Evolutionary conservation across 805 yeast species (phyloP), one percentile per base, ranked within the genome.

Genomic region (Saccharomycopsis malanga): DNA sequence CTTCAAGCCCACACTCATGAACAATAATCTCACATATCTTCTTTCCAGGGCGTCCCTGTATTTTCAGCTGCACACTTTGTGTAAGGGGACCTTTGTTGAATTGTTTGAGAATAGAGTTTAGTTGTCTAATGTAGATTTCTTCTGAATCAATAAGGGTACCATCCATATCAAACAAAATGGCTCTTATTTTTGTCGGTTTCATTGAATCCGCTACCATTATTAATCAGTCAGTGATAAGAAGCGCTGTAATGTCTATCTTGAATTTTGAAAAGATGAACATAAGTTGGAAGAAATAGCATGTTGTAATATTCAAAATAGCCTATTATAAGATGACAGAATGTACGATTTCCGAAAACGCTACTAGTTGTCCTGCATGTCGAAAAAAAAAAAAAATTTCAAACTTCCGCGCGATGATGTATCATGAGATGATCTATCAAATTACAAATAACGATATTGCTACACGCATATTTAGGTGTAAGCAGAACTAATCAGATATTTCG

Each of bases 141-240:
- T 93, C 98, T 3, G 96, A 84, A 67, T 89, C 87, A 60, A 93
- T 75, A 52, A 93, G 70, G 21, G 94, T 75, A 1, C 98, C 98
- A 62, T 93, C 98, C 98, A 93, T 86, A 70, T 83, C 87, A 60
- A 81, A 82, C 51, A 82, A 80, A 68, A 87, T 81, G 25, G 88
- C 89, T 61, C 70, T 77, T 58, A 71, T 65, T 42, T 47, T n/a
- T n/a, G n/a, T 37, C 18, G 37, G 15, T 6, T 14, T 6, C n/a
- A 7, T 18, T 14, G n/a, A 14, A 18, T 9, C 7, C 7, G 37
- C 18, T 7, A 18, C 7, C n/a, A 14, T 34, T 7, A 6, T 34
- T 14, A 14, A 34, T 14, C 14, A 7, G 6, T 12, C 12, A 14
- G 6, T 14, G 6, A 34, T 7, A 6, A 14, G n/a, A 15, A 34